Evolutionary conservation across 345 rosid genomes (phyloP).

Genomic region (Luvunga scandens): DNA sequence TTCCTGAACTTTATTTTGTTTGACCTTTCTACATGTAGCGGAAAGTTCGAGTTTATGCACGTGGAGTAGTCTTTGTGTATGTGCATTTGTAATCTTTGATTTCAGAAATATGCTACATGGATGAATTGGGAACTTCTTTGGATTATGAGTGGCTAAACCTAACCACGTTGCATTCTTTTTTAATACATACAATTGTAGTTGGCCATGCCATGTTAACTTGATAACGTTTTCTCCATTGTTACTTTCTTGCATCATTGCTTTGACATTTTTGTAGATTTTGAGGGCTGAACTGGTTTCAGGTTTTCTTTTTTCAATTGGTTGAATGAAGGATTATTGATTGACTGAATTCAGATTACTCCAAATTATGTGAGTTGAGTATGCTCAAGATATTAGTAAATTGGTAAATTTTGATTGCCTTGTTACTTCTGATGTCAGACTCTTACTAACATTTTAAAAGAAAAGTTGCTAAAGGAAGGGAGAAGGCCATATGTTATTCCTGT

Average conservation of each 20-base stretch:
- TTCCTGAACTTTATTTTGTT: background rate
- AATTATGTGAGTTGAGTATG: background rate
- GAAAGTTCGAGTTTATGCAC: background rate
- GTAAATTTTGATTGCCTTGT: background rate
- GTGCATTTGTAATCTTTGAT: background rate
- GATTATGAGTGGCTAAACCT: background rate
- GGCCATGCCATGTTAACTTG: background rate
- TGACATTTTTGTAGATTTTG: background rate
- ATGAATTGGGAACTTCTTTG: background rate
- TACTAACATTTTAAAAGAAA: conserved; percentile 66
- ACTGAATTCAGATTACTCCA: background rate
- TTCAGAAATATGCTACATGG: background rate
- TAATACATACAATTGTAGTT: background rate
- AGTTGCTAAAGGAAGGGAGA: conserved; percentile 70
- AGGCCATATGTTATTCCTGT: conserved; percentile 92
- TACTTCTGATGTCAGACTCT: conserved; percentile 55
- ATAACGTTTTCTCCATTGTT: background rate
- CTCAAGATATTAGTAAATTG: background rate
- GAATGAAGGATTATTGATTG: background rate
- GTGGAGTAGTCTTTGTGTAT: background rate
- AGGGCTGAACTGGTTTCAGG: background rate
- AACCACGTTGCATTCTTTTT: background rate
- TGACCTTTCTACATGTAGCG: background rate
- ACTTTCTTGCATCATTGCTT: background rate
- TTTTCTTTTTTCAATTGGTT: background rate